Percentiles rank a stretch among this genome's conserved stretches.
phyloP scores from a whole-genome alignment of 495 filamentous ascomycete species.

The Viridothelium virens region DNA sequence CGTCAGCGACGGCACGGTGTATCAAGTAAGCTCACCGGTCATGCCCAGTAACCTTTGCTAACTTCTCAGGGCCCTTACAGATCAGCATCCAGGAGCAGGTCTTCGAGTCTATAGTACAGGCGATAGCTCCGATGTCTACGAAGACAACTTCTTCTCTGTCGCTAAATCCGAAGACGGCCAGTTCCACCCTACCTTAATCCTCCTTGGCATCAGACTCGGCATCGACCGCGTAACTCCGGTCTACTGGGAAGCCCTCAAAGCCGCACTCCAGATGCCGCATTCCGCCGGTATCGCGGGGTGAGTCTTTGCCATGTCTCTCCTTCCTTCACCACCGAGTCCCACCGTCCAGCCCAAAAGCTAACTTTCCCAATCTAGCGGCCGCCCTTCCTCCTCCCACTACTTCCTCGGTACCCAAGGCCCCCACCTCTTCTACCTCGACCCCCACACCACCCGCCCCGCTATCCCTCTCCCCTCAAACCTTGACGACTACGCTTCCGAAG shows the following conservation, averaged over 20 bases:
- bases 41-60: background rate
- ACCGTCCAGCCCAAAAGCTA: background rate
- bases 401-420: conserved; percentile 92
- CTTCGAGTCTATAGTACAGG: conserved; percentile 82
- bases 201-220: conserved; percentile 80
- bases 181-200: conserved; percentile 78
- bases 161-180: conserved; percentile 54
- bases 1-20: conserved; percentile 92
- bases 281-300: conserved; percentile 95
- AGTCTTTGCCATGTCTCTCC: conserved; percentile 26
- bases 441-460: conserved; percentile 68
- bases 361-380: conserved; percentile 51
- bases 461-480: conserved; percentile 46
- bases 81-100: conserved; percentile 45
- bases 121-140: conserved; percentile 85
- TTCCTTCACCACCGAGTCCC: too few species aligned
- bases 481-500: conserved; percentile 55
- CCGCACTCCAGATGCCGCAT: conserved; percentile 72
- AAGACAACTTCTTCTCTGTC: conserved; percentile 71
- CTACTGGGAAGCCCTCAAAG: conserved; percentile 83
- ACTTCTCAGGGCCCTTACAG: conserved; percentile 59
- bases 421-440: conserved; percentile 90
- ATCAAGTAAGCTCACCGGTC: conserved; percentile 63
- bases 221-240: conserved; percentile 89
- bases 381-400: conserved; percentile 91